phyloP scores from a whole-genome alignment of 495 filamentous ascomycete genomes.

The Hypoxylon intermedium region DNA sequence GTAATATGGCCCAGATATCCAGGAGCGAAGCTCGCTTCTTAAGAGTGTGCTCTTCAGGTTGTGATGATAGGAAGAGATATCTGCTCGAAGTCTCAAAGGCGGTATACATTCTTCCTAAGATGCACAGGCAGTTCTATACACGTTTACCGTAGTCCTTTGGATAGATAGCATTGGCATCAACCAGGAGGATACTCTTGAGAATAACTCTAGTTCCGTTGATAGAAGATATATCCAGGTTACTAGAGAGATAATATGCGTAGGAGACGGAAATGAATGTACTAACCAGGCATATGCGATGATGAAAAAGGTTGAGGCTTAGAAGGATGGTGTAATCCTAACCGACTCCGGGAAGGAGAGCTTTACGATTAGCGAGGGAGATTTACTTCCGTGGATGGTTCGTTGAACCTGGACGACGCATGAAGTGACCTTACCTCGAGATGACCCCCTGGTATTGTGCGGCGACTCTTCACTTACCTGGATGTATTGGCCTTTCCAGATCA shows the following conservation, averaged over 20 bases:
- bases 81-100: not conserved
- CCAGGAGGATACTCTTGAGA: conserved; percentile 26
- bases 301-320: not conserved
- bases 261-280: not conserved
- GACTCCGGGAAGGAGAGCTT: not conserved
- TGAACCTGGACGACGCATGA: conserved; percentile 38
- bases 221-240: conserved; percentile 27
- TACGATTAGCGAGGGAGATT: too few relatives aligned
- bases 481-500: not conserved
- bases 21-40: not conserved
- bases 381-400: conserved; percentile 8
- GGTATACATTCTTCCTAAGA: not conserved
- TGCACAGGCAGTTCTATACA: not conserved
- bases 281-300: not conserved
- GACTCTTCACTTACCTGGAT: conserved; percentile 3
- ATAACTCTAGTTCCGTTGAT: conserved; percentile 27
- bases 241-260: conserved; percentile 35
- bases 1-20: not conserved
- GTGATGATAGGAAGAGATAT: not conserved
- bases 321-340: not conserved
- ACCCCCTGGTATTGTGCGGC: conserved; percentile 20
- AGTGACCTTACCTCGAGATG: conserved; percentile 10
- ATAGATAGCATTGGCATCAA: conserved; percentile 39
- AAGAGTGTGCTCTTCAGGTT: not conserved
- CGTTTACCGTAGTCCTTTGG: conserved; percentile 9